phyloP scores from a whole-genome alignment of 352 stramenopile genomes.

The Pythium sp. region DNA sequence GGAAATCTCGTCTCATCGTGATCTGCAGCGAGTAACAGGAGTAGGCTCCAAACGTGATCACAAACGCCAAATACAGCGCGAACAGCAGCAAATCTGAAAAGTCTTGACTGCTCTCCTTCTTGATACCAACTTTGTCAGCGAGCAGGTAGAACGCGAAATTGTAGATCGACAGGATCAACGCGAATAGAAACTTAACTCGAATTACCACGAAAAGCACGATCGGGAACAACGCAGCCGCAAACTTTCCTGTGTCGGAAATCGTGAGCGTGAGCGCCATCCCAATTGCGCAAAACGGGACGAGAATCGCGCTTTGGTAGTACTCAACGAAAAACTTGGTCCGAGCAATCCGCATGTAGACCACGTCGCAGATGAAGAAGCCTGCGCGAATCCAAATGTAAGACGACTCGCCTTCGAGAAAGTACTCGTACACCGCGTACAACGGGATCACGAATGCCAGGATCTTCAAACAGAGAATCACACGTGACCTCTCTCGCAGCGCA shows the following conservation, averaged over 20 bases:
- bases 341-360: conserved; percentile 68
- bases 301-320: conserved; percentile 72
- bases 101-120: conserved; percentile 27
- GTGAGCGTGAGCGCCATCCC: conserved; percentile 79
- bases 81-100: conserved; percentile 61
- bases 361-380: conserved; percentile 64
- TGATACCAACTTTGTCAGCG: conserved; percentile 48
- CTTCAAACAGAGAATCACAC: conserved; percentile 71
- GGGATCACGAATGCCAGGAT: conserved; percentile 70
- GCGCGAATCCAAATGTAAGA: conserved; percentile 67
- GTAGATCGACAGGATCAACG: conserved; percentile 66
- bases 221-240: conserved; percentile 75
- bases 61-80: conserved; percentile 66
- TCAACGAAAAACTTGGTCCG: conserved; percentile 68
- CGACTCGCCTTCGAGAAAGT: conserved; percentile 55
- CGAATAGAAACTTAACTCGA: conserved; percentile 84
- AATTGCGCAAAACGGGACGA: conserved; percentile 63
- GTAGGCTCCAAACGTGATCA: conserved; percentile 69
- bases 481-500: conserved; percentile 57
- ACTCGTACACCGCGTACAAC: conserved; percentile 68
- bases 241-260: conserved; percentile 83
- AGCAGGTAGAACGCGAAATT: conserved; percentile 82
- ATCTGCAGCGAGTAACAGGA: conserved; percentile 84
- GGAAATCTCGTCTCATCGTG: conserved; percentile 80
- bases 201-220: conserved; percentile 82